Evolutionary conservation across 257 asterid genomes (phyloP).

Genomic region (Catharanthus roseus): DNA sequence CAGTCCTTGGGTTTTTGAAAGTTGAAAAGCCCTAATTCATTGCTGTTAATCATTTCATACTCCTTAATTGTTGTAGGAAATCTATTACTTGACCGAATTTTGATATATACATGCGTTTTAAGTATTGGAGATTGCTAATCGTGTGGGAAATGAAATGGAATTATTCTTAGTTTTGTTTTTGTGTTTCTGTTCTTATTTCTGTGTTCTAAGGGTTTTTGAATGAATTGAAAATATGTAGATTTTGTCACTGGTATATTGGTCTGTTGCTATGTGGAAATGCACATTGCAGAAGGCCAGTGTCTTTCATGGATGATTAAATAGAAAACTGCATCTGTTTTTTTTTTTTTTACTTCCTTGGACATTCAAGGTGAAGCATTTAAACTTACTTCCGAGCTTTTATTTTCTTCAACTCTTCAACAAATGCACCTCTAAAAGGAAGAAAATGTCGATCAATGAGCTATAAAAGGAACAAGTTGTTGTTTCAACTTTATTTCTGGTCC

Average conservation of each 20-base stretch:
- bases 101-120: not conserved
- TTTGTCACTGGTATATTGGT: not conserved
- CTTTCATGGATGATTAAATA: not conserved
- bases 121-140: not conserved
- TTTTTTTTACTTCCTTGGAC: not conserved
- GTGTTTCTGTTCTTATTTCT: too few relatives aligned
- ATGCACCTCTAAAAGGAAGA: not conserved
- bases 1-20: not conserved
- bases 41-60: not conserved
- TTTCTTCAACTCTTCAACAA: not conserved
- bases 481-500: not conserved
- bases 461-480: not conserved
- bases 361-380: not conserved
- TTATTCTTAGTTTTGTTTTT: too few relatives aligned
- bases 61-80: not conserved
- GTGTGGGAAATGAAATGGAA: not conserved
- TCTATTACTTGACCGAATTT: not conserved
- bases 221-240: not conserved
- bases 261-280: not conserved
- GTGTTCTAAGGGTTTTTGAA: not conserved
- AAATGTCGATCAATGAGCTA: not conserved
- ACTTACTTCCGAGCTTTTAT: not conserved
- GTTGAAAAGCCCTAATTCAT: not conserved
- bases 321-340: not conserved
- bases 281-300: not conserved